Conservation (phyloP, 768 basidiomycete genomes). For the Suillus subluteus region DNA sequence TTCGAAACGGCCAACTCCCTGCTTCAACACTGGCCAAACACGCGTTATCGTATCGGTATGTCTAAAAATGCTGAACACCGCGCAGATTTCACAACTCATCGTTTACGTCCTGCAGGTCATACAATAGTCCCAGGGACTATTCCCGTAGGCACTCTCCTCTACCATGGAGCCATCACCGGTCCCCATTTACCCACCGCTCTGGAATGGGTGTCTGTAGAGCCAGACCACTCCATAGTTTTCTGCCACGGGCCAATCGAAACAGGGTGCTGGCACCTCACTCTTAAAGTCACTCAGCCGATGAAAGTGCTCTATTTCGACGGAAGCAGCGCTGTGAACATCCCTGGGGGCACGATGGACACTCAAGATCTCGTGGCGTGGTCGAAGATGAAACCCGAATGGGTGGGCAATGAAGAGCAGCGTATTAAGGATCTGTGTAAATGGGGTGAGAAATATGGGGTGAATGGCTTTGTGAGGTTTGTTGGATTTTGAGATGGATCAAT, state of each 20-base stretch:
- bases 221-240: slow-evolving; percentile 43
- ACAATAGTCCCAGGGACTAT: slow-evolving; percentile 37
- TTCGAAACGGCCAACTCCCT: slow-evolving; percentile 38
- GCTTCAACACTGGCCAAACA: slow-evolving; percentile 44
- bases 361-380: slow-evolving; percentile 42
- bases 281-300: slow-evolving; percentile 29
- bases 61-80: background rate
- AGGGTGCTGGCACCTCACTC: slow-evolving; percentile 35
- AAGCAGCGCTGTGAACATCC: slow-evolving; percentile 34
- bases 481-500: background rate
- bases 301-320: slow-evolving; percentile 38
- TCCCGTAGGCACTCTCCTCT: slow-evolving; percentile 40
- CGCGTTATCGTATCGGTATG: slow-evolving; percentile 37
- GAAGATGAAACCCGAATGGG: slow-evolving; percentile 20
- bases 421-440: slow-evolving; percentile 37
- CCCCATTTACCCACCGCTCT: slow-evolving; percentile 12
- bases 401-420: slow-evolving; percentile 25
- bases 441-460: slow-evolving; percentile 35
- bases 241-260: slow-evolving; percentile 16
- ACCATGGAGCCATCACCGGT: slow-evolving; percentile 30
- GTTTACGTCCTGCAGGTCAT: slow-evolving; percentile 23
- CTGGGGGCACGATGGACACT: slow-evolving; percentile 34
- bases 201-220: slow-evolving; percentile 39
- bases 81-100: background rate
- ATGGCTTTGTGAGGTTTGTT: slow-evolving; percentile 37